Conservation (phyloP, 192 early-diverging fungal genomes). For the Pilaira anomala region DNA sequence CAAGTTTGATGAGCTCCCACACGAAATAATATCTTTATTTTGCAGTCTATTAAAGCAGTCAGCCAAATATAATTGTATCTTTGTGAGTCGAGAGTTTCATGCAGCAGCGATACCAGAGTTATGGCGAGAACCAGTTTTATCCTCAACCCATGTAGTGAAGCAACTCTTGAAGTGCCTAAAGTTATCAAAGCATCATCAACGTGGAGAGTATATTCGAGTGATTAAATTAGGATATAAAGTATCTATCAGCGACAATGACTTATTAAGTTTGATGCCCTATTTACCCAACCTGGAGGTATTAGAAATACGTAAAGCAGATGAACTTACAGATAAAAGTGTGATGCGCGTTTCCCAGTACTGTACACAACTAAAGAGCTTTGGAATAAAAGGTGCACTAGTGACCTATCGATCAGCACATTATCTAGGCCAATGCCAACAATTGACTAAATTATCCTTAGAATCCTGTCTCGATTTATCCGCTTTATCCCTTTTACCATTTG, state of each 20-base stretch:
- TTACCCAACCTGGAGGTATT: constrained; percentile 11
- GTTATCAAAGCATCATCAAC: neutral
- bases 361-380: constrained; percentile 14
- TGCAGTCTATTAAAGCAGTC: constrained; percentile 11
- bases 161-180: constrained; percentile 8
- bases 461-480: constrained; percentile 8
- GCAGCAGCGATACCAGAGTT: constrained; percentile 9
- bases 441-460: constrained; percentile 10
- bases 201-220: constrained; percentile 12
- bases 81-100: constrained; percentile 12
- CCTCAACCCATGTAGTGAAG: neutral
- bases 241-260: neutral
- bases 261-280: neutral
- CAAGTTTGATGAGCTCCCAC: constrained; percentile 2
- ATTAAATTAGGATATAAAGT: neutral
- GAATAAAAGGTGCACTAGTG: constrained; percentile 5
- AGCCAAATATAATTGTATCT: constrained; percentile 12
- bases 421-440: constrained; percentile 14
- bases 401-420: constrained; percentile 28
- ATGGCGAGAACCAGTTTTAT: constrained; percentile 12
- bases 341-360: constrained; percentile 11
- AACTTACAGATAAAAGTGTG: constrained; percentile 22
- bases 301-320: constrained; percentile 5
- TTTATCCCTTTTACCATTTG: constrained; percentile 27
- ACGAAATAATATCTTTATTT: constrained; percentile 12